These are phyloP conservation scores for Aspergillus campestris DNA, from an alignment of 495 filamentous ascomycete species.

Conservation along the genomic window DNA sequence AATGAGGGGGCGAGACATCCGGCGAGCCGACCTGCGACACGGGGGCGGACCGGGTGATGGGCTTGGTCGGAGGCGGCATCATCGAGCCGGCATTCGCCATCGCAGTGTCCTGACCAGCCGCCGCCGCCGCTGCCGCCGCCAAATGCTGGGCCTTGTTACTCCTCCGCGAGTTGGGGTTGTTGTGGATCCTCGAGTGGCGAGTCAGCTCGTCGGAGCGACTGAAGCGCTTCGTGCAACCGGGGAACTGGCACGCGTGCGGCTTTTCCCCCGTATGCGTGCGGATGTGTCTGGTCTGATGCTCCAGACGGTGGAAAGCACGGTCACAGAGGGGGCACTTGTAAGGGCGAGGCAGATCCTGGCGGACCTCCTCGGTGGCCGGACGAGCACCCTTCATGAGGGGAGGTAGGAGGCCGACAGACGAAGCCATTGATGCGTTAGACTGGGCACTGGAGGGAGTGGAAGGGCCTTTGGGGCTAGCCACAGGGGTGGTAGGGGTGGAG, in stretches of 20 bases:
- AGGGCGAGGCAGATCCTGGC: constrained; percentile 81
- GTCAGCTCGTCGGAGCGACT: constrained; percentile 95
- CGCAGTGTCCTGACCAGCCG: constrained; percentile 40
- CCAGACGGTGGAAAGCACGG: constrained; percentile 96
- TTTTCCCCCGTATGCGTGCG: constrained; percentile 98
- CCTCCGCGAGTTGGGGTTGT: constrained; percentile 92
- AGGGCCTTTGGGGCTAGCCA: constrained; percentile 5
- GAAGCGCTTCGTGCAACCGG: constrained; percentile 95
- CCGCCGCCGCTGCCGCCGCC: constrained; percentile 47
- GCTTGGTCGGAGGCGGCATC: constrained; percentile 70
- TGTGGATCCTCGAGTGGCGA: constrained; percentile 95
- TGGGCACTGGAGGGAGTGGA: constrained; percentile 24
- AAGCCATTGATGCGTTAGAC: constrained; percentile 53
- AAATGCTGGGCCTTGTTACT: constrained; percentile 78
- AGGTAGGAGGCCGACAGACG: constrained; percentile 59
- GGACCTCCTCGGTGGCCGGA: constrained; percentile 47
- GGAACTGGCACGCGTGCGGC: constrained; percentile 89
- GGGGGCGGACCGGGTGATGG: constrained; percentile 77
- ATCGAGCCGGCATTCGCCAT: constrained; percentile 45
- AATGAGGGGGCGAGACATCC: constrained; percentile 92
- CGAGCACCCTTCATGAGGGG: constrained; percentile 57
- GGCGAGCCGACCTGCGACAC: constrained; percentile 83
- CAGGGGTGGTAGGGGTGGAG: constrained; percentile 18
- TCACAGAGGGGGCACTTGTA: constrained; percentile 99
- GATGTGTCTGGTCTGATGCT: constrained; percentile 97